A percentile compares a stretch with the other conserved stretches of the same genome.
Evolutionary conservation across 2,329 filamentous ascomycete genomes (phyloP).

Genomic region (Claviceps sorghi): DNA sequence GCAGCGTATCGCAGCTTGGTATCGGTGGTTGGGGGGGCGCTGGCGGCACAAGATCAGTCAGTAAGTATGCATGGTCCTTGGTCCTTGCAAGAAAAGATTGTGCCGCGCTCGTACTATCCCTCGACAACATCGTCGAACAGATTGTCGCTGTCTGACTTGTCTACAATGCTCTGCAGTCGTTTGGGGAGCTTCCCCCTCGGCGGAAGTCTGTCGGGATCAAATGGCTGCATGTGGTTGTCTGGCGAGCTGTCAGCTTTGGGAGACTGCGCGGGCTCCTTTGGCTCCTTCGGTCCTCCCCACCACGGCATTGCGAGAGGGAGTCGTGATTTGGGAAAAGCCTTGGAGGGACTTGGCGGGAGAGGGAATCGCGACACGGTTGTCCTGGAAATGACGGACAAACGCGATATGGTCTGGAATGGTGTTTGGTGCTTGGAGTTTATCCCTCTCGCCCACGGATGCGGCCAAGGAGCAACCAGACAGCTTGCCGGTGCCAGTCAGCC

Average conservation of each 20-base stretch:
- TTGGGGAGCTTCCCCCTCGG: conserved; percentile 36
- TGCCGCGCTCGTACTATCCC: conserved; percentile 49
- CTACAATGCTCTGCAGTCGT: conserved; percentile 42
- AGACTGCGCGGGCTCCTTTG: conserved; percentile 13
- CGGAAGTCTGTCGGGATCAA: conserved; percentile 33
- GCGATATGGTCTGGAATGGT: too few relatives aligned
- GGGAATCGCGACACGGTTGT: too few relatives aligned
- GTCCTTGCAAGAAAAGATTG: neutral
- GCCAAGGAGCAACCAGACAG: neutral
- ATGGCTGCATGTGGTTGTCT: conserved; percentile 13
- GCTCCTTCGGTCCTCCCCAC: conserved; percentile 26
- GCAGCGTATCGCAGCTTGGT: conserved; percentile 79
- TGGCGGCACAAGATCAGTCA: conserved; percentile 11
- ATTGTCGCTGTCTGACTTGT: conserved; percentile 45
- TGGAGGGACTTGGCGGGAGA: neutral
- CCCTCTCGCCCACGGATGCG: neutral
- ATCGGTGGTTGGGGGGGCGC: conserved; percentile 60
- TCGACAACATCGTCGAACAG: conserved; percentile 66
- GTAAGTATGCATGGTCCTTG: conserved; percentile 5
- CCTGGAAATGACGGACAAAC: neutral
- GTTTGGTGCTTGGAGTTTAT: neutral
- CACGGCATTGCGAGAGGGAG: conserved; percentile 21
- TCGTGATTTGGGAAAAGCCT: neutral
- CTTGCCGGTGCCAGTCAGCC: too few relatives aligned
- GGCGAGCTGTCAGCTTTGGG: conserved; percentile 6